phyloP scores from a whole-genome alignment of 2,329 filamentous ascomycete genomes.

The Trichoderma cornu-damae region DNA sequence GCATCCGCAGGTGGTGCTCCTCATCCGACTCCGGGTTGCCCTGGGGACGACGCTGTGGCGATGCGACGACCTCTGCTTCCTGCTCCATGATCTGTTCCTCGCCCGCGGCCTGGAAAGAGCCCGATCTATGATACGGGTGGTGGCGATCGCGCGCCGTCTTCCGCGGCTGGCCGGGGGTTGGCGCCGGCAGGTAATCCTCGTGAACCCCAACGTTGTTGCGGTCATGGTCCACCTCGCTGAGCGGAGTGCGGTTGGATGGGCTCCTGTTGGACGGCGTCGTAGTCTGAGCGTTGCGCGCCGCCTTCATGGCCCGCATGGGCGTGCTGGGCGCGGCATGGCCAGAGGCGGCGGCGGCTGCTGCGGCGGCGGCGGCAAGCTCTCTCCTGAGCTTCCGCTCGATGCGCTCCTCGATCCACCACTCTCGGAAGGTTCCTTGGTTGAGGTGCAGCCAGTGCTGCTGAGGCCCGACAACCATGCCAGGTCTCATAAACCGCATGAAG shows the following conservation, averaged over 20 bases:
- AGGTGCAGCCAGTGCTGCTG: constrained; percentile 99
- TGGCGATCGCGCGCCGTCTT: constrained; percentile 80
- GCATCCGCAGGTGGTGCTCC: constrained; percentile 72
- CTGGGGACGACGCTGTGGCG: constrained; percentile 52
- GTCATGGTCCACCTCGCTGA: constrained; percentile 92
- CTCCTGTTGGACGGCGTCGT: constrained; percentile 81
- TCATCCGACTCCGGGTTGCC: constrained; percentile 69
- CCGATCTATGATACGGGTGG: constrained; percentile 62
- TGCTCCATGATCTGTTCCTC: constrained; percentile 50
- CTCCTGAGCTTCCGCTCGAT: constrained; percentile 62
- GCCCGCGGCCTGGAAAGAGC: constrained; percentile 39
- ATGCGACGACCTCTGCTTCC: constrained; percentile 52
- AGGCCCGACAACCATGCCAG: constrained; percentile 96
- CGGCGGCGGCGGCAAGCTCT: constrained; percentile 48
- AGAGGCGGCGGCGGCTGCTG: constrained; percentile 23
- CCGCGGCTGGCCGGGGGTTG: constrained; percentile 90
- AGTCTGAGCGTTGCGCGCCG: constrained; percentile 59
- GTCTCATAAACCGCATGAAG: constrained; percentile 98
- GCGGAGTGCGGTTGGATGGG: constrained; percentile 69
- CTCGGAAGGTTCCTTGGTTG: constrained; percentile 94
- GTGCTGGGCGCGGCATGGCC: constrained; percentile 49
- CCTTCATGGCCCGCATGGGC: constrained; percentile 56
- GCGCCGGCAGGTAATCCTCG: constrained; percentile 89
- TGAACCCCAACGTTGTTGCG: constrained; percentile 60
- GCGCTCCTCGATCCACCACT: constrained; percentile 95